phyloP scores from a whole-genome alignment of 2,329 filamentous ascomycete species.

The Aspergillus sp. region DNA sequence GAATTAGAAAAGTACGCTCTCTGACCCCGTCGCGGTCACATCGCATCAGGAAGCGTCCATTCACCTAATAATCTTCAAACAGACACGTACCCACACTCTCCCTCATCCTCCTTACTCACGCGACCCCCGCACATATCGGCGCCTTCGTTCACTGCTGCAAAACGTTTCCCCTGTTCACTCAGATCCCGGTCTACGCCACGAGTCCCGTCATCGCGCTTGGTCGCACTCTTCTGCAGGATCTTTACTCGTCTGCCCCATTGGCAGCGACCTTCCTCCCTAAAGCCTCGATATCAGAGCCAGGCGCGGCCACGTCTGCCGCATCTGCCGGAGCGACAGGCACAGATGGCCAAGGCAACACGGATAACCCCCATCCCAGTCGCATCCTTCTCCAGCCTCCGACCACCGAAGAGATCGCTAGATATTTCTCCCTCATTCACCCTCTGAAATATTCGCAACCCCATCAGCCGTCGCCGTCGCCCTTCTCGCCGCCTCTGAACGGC shows the following conservation, averaged over 20 bases:
- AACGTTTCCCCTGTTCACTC: slow-evolving; percentile 85
- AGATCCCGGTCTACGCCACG: slow-evolving; percentile 93
- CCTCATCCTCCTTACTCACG: slow-evolving; percentile 89
- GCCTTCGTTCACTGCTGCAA: slow-evolving; percentile 97
- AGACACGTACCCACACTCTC: slow-evolving; percentile 91
- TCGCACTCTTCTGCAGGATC: slow-evolving; percentile 83
- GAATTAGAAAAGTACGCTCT: slow-evolving; percentile 79
- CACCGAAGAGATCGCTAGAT: slow-evolving; percentile 83
- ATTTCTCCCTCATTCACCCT: slow-evolving; percentile 86
- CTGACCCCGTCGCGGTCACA: slow-evolving; percentile 13
- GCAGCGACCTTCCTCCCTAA: slow-evolving; percentile 79
- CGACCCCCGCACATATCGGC: slow-evolving; percentile 85
- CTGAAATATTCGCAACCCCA: slow-evolving; percentile 97
- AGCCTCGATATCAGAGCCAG: slow-evolving; percentile 60
- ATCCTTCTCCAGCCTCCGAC: slow-evolving; percentile 70
- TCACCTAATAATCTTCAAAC: neutral
- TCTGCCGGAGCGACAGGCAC: slow-evolving; percentile 31
- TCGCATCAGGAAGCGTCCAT: too few relatives aligned
- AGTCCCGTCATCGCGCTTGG: slow-evolving; percentile 90
- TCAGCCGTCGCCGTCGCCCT: slow-evolving; percentile 81
- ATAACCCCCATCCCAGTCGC: slow-evolving; percentile 28
- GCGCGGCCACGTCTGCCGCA: slow-evolving; percentile 49
- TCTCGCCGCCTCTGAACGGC: slow-evolving; percentile 83
- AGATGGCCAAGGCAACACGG: slow-evolving; percentile 31
- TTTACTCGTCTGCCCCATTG: slow-evolving; percentile 87